Base-by-base conservation (phyloP, 2,329 filamentous ascomycete species). In the Orbilia brochopaga region DNA sequence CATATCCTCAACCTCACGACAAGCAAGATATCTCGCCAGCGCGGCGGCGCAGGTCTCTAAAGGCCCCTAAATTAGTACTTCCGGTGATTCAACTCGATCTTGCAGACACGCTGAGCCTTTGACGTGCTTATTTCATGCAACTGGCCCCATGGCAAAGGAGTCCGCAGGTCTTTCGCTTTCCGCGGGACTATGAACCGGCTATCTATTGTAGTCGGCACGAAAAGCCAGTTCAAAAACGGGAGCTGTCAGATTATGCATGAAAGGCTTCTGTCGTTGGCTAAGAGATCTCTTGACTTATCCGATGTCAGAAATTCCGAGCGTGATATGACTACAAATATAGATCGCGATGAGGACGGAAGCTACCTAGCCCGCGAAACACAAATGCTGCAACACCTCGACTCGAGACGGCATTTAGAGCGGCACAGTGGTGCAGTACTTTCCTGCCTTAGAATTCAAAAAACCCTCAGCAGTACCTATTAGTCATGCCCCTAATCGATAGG, bases 401-500 rank as follows among this genome's bases (percentile, higher is more conserved):
- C 17, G 19, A 15, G 11, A 48, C 2, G 44, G 44, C 44, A 48
- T 21, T 48, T 15, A 17, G 6, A 48, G 44, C 15, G 44, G 44
- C 44, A 48, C 44, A 48, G 44, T 17, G 21, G 21, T 17, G 17
- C 44, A 21, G 19, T 19, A 48, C 4, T 10, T 32, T 23, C 17
- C 5, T 5, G 19, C 8, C 21, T 19, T 19, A 48, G 17, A 21
- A 48, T 11, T 15, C 44, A 19, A 23, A 19, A n/a, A 19, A 17
- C 21, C 6, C 4, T 21, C 44, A 4, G 44, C 19, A 17, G 44
- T 11, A 21, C 7, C 44, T 48, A 21, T 17, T 13, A 42, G 19
- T 10, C 44, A 48, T 23, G n/a, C 44, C 19, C 44, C 44, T 48
- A 48, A 48, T 48, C 44, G 44, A 48, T 48, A 48, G 15, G 44